phyloP scores from a whole-genome alignment of 805 yeast genomes.

The Kazachstania martiniae region DNA sequence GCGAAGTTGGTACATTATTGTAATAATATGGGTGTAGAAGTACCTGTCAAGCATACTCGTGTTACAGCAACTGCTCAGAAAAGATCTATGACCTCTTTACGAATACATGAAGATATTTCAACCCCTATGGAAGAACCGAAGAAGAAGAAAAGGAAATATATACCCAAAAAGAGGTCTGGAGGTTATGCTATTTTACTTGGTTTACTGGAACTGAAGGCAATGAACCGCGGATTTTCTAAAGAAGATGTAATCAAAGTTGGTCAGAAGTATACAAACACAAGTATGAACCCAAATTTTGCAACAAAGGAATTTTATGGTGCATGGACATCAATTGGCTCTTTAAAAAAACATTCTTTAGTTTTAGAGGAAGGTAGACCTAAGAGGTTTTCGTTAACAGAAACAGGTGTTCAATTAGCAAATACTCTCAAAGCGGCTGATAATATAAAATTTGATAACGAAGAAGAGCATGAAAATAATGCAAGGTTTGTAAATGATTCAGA shows the following conservation, averaged over 20 bases:
- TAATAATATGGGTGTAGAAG: constrained; percentile 34
- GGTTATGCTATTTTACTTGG: constrained; percentile 73
- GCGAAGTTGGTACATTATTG: constrained; percentile 45
- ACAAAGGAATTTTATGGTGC: constrained; percentile 60
- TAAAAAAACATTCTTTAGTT: constrained; percentile 52
- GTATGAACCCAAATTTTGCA: constrained; percentile 50
- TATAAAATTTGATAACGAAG: constrained; percentile 21
- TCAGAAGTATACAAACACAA: constrained; percentile 41
- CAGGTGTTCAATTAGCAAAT: constrained; percentile 54
- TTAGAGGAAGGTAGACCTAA: constrained; percentile 44
- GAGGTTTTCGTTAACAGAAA: constrained; percentile 54
- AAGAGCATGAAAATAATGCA: constrained; percentile 1
- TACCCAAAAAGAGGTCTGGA: constrained; percentile 71
- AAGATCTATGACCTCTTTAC: constrained; percentile 11
- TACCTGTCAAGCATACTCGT: constrained; percentile 4
- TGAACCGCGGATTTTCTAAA: constrained; percentile 49
- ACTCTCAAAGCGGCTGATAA: constrained; percentile 39
- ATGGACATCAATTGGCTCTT: constrained; percentile 59
- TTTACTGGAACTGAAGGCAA: constrained; percentile 38
- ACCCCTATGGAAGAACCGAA: constrained; percentile 6
- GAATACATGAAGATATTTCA: constrained; percentile 8
- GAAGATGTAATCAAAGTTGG: constrained; percentile 48
- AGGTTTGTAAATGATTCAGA: constrained; percentile 1
- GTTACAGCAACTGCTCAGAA: constrained; percentile 4
- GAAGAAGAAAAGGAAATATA: constrained; percentile 32